Conservation (phyloP, 2,329 filamentous ascomycete genomes). For the Verticillium klebahnii region DNA sequence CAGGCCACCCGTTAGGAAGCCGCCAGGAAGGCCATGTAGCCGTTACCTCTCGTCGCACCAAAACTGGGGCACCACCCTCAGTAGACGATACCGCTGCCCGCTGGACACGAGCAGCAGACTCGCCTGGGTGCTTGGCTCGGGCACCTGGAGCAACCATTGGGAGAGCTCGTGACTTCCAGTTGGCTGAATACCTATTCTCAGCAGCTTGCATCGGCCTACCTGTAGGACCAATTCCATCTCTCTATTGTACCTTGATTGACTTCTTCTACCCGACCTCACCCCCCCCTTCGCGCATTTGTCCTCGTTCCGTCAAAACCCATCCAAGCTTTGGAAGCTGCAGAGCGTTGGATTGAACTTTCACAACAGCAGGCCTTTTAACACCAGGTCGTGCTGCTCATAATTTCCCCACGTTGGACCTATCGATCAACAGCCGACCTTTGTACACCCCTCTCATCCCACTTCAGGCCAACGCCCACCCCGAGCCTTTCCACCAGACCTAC, state of each 20-base stretch:
- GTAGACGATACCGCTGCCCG: neutral
- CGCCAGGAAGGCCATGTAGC: neutral
- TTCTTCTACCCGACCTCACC: conserved; percentile 3
- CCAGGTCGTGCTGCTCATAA: neutral
- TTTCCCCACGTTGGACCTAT: conserved; percentile 6
- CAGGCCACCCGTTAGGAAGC: neutral
- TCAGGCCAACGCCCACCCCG: neutral
- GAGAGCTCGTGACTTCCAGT: neutral
- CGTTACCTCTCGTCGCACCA: neutral
- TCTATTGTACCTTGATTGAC: conserved; percentile 1
- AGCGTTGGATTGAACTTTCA: neutral
- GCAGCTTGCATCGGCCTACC: neutral
- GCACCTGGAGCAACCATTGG: neutral
- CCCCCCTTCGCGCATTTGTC: neutral
- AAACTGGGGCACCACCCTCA: neutral
- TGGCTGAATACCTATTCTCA: neutral
- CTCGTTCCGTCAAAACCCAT: neutral
- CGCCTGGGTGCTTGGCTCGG: neutral
- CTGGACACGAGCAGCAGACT: neutral
- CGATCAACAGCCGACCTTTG: conserved; percentile 10
- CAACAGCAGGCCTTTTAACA: neutral
- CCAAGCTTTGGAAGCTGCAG: neutral
- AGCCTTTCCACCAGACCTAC: neutral
- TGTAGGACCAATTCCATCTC: conserved; percentile 1
- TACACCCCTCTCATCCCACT: neutral